A percentile compares a stretch with the other conserved stretches of the same genome.
These are phyloP conservation scores for Pseudogymnoascus destructans DNA, from an alignment of 2,329 filamentous ascomycete species.

Conservation along the genomic window DNA sequence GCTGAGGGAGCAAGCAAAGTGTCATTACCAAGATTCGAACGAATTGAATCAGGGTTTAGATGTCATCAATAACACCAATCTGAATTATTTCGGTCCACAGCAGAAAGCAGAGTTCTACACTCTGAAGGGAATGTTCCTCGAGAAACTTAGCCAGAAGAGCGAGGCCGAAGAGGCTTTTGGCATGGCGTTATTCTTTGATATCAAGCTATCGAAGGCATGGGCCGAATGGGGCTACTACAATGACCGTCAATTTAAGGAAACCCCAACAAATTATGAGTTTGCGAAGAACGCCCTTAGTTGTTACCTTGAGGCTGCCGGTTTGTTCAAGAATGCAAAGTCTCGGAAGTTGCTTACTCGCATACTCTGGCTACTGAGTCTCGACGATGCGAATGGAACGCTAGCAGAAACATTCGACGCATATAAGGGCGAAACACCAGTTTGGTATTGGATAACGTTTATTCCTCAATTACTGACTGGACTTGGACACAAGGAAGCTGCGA, in stretches of 20 bases:
- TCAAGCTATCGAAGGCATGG: slow-evolving; percentile 93
- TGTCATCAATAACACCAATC: slow-evolving; percentile 98
- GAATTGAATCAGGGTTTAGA: slow-evolving; percentile 88
- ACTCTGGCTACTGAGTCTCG: slow-evolving; percentile 87
- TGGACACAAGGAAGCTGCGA: slow-evolving; percentile 77
- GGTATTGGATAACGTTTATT: slow-evolving; percentile 99
- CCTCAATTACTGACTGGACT: slow-evolving; percentile 88
- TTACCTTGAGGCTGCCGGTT: slow-evolving; percentile 87
- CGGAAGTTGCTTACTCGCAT: slow-evolving; percentile 87
- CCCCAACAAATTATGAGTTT: slow-evolving; percentile 66
- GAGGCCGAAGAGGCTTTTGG: slow-evolving; percentile 92
- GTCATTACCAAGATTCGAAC: slow-evolving; percentile 90
- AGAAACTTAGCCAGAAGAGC: slow-evolving; percentile 78
- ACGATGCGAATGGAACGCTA: slow-evolving; percentile 74
- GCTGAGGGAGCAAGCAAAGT: slow-evolving; percentile 94
- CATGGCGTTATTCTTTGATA: slow-evolving; percentile 89
- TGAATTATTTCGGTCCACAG: slow-evolving; percentile 91
- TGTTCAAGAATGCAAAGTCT: slow-evolving; percentile 95
- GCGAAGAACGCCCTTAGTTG: slow-evolving; percentile 90
- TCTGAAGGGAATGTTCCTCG: slow-evolving; percentile 97
- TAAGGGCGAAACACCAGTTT: slow-evolving; percentile 92
- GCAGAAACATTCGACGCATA: slow-evolving; percentile 85
- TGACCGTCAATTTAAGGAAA: slow-evolving; percentile 87
- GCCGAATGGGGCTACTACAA: slow-evolving; percentile 99
- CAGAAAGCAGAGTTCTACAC: slow-evolving; percentile 99